Evolutionary conservation across 2,329 filamentous ascomycete genomes (phyloP), one percentile per base, ranked within the genome.

Genomic region (Talaromyces pinophilus): DNA sequence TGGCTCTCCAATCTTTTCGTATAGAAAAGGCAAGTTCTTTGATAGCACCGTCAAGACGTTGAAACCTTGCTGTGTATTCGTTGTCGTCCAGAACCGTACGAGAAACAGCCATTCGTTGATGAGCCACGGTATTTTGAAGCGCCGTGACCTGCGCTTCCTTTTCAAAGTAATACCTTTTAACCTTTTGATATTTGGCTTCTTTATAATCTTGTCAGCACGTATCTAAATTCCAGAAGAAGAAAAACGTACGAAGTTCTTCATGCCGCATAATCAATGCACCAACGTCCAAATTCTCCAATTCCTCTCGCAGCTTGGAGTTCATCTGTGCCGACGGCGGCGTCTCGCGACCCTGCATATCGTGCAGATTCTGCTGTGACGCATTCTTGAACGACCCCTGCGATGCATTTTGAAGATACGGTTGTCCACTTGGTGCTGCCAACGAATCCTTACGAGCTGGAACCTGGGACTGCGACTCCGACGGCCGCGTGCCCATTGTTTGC

Each of bases 151-250:
- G 93, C 19, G 88, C 85, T 70, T 90, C 91, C 72, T 96, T 90
- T 70, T 98, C 95, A 77, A 98, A 98, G 77, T 97, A 99, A 73
- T 97, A 91, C 65, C 93, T 89, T 82, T 99, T 99, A 66, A 99
- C 94, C 76, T 97, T 97, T 78, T 96, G 96, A 78, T 99, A 99
- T 82, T 99, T 99, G 71, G 88, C 88, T 74, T 95, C 93, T 97
- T 70, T 25, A 62, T 62, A 57, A 19, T 33, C 52, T 10, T n/a
- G 35, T 55, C n/a, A 60, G 63, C 19, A n/a, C 6, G 50, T 8
- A 19, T 33, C 28, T 25, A 28, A 17, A 42, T 6, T 15, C 38
- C 15, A 42, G 38, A 42, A 11, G 3, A 2, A 42, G 11, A 4
- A 4, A 65, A 38, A 68, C 80, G 68, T 79, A 82, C 81, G 81